Percentiles rank a stretch among this genome's conserved stretches.
These are phyloP conservation scores for Oryza glumipatula DNA, from an alignment of 176 grass and related monocot species.

Conservation along the genomic window DNA sequence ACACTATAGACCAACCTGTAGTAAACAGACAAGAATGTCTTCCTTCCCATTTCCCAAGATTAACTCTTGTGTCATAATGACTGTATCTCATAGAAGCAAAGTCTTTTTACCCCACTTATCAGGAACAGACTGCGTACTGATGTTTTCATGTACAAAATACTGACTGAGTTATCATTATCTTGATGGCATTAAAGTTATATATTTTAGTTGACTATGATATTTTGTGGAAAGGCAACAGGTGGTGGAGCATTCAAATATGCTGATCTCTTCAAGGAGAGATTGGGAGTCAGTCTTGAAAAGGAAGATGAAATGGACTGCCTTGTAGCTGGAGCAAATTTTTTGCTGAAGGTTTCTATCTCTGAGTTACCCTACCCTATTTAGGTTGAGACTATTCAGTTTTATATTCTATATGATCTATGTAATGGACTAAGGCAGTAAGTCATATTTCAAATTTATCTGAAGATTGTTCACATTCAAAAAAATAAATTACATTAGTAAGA, in stretches of 20 bases:
- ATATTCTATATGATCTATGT: slow-evolving; percentile 27
- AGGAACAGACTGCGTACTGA: background rate
- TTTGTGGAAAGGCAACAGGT: slow-evolving; percentile 94
- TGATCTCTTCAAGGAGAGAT: slow-evolving; percentile 89
- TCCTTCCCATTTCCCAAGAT: background rate
- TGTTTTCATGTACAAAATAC: slow-evolving; percentile 20
- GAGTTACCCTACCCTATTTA: slow-evolving; percentile 38
- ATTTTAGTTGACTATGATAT: slow-evolving; percentile 49
- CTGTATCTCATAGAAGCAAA: slow-evolving; percentile 6
- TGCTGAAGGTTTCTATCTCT: slow-evolving; percentile 80
- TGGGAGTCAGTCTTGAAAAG: slow-evolving; percentile 98
- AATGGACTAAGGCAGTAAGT: slow-evolving; percentile 22
- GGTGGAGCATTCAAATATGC: slow-evolving; percentile 94
- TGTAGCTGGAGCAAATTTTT: slow-evolving; percentile 96
- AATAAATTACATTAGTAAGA: slow-evolving; percentile 23
- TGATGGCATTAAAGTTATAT: slow-evolving; percentile 4
- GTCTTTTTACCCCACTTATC: background rate
- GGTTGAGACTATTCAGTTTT: slow-evolving; percentile 12
- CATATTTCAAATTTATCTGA: slow-evolving; percentile 14
- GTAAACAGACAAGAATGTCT: background rate
- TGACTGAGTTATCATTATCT: slow-evolving; percentile 8
- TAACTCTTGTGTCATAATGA: background rate
- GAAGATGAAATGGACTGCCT: slow-evolving; percentile 99
- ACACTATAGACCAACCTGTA: background rate
- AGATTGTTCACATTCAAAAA: slow-evolving; percentile 1